Base-by-base conservation (phyloP, 192 early-diverging fungal genomes). In the Funneliformis geosporum region DNA sequence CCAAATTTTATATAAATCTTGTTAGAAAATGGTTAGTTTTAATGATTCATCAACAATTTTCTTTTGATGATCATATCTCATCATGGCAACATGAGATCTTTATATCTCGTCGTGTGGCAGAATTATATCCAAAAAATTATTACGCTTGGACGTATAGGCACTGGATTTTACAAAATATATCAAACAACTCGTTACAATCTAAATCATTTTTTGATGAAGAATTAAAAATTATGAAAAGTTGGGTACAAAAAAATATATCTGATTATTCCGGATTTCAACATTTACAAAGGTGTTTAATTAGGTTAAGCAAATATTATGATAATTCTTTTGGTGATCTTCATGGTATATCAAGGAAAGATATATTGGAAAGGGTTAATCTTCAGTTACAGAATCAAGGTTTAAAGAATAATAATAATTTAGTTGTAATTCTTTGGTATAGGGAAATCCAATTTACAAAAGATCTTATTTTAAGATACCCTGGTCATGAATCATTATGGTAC, bases 71-170 rank as follows among this genome's bases (percentile, higher is more conserved):
- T n/a, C 28, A 55, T 55, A 47, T 28, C 61, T 79, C 78, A 40
- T 79, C 83, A 70, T 84, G 84, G 81, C 39, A 83, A 10, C 42
- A 78, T 40, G 62, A 89, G n/a, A 27, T 85, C 8, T 2, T 73
- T n/a, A 27, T 83, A 14, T 86, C 83, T 61, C 72, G 81, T 4
- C 60, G 64, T 12, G 81, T 84, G 6, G 81, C 81, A 11, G 80
- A 85, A 21, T 66, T 83, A 50, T 86, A 89, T 76, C 88, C 88
- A 11, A 85, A 84, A 74, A 86, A 86, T 62, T 89, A 89, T 64
- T 88, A 88, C 75, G 79, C 88, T 55, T 89, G 88, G 88, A 82
- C 75, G 5, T 83, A 85, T 84, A 81, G 88, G n/a, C 80, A 83
- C 66, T 88, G 87, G 87, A 55, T 89, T 1, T 38, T 89, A 0